Percentiles rank a stretch among this genome's conserved stretches.
phyloP scores from a whole-genome alignment of 805 yeast species.

The Candida sonorensis region DNA sequence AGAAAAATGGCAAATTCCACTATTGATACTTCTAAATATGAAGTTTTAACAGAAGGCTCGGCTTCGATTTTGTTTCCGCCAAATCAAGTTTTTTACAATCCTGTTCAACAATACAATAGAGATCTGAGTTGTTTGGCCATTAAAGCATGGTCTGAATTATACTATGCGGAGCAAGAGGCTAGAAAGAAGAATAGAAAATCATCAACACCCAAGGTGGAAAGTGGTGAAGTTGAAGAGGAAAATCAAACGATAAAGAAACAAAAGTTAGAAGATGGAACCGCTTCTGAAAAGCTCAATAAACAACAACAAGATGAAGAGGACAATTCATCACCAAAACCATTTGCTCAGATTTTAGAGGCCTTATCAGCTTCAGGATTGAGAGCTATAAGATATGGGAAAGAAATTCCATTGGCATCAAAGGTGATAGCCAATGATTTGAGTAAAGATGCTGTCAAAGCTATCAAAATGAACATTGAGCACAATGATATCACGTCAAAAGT shows the following conservation, averaged over 20 bases:
- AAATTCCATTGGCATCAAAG: conserved; percentile 66
- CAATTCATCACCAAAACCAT: conserved; percentile 28
- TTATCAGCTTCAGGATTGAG: conserved; percentile 92
- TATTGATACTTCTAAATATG: conserved; percentile 22
- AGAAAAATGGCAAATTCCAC: conserved; percentile 1
- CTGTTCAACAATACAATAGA: conserved; percentile 93
- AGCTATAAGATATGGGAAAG: conserved; percentile 89
- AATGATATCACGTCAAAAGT: conserved; percentile 58
- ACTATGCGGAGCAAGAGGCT: conserved; percentile 31
- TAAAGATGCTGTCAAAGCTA: conserved; percentile 78
- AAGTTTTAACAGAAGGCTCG: conserved; percentile 59
- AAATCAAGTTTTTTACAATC: conserved; percentile 89
- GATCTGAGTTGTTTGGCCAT: conserved; percentile 83
- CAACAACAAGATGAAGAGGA: conserved; percentile 4
- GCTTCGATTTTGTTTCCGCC: conserved; percentile 81
- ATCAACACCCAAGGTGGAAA: conserved; percentile 9
- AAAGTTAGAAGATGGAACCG: background rate
- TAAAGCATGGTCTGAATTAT: conserved; percentile 74
- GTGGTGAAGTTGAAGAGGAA: conserved; percentile 3
- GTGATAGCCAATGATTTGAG: conserved; percentile 88
- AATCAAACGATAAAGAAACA: no score
- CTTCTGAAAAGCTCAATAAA: conserved; percentile 14
- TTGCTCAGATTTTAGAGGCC: conserved; percentile 76
- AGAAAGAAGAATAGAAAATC: conserved; percentile 20
- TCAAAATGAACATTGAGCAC: conserved; percentile 60